phyloP scores from a whole-genome alignment of 2,329 filamentous ascomycete genomes.

The Alternaria novae-zelandiae region DNA sequence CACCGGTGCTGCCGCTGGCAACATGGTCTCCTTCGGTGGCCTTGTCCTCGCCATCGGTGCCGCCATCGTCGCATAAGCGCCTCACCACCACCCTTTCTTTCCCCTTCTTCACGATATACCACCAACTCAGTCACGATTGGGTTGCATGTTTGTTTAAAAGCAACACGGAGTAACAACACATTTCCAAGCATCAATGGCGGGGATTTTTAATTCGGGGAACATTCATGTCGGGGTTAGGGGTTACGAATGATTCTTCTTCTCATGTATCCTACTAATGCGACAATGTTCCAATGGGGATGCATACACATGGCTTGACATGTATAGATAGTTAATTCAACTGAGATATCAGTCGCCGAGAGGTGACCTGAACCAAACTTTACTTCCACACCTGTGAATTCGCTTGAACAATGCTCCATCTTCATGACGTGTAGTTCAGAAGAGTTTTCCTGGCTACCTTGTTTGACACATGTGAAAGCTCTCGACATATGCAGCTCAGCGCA shows the following conservation, averaged over 20 bases:
- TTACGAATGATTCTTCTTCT: not conserved
- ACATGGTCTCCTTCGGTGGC: conserved; percentile 39
- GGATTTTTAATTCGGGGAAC: conserved; percentile 4
- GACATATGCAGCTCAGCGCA: not conserved
- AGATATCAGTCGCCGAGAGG: not conserved
- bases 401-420: not conserved
- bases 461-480: not conserved
- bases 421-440: not conserved
- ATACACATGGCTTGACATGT: not conserved
- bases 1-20: conserved; percentile 34
- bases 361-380: not conserved
- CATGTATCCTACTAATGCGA: conserved; percentile 8
- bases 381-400: not conserved
- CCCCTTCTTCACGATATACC: conserved; percentile 7
- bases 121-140: conserved; percentile 5
- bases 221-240: not conserved
- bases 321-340: conserved; percentile 3
- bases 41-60: conserved; percentile 36
- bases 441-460: not conserved
- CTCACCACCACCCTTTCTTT: not conserved
- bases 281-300: not conserved
- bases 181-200: conserved; percentile 11
- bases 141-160: conserved; percentile 8
- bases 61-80: conserved; percentile 38
- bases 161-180: conserved; percentile 8